A percentile compares a stretch with the other conserved stretches of the same genome.
These are phyloP conservation scores for Scutellaria barbata DNA, from an alignment of 257 asterid species.

Conservation along the genomic window DNA sequence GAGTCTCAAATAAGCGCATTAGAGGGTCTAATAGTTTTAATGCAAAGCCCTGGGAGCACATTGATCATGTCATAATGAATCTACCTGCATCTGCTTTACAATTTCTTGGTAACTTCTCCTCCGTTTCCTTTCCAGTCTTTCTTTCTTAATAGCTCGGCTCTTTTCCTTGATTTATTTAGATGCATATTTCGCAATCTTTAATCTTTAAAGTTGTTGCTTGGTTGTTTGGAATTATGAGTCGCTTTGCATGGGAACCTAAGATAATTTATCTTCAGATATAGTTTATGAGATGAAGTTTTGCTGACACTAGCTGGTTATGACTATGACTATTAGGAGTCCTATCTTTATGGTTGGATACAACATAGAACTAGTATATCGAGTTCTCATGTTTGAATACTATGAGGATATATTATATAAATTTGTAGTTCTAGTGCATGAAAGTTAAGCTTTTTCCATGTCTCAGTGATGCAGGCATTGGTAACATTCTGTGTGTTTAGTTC, in stretches of 20 bases:
- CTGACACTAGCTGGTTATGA: too few species aligned
- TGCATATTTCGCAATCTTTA: background rate
- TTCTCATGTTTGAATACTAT: background rate
- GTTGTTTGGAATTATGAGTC: background rate
- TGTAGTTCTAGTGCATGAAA: background rate
- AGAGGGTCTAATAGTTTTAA: slow-evolving; percentile 51
- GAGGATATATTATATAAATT: background rate
- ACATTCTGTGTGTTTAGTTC: background rate
- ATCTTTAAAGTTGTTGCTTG: background rate
- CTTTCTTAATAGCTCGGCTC: background rate
- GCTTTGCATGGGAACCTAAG: background rate
- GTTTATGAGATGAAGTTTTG: too few species aligned
- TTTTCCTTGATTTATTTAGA: background rate
- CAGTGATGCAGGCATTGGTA: background rate
- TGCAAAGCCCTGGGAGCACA: slow-evolving; percentile 85
- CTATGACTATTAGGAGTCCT: background rate
- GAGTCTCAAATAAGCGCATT: slow-evolving; percentile 54
- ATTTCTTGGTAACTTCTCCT: slow-evolving; percentile 69
- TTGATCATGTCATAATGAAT: slow-evolving; percentile 93
- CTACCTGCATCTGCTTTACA: slow-evolving; percentile 91
- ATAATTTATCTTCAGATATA: background rate
- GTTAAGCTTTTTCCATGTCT: background rate
- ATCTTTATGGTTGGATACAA: background rate
- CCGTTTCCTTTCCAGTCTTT: background rate
- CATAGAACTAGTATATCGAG: background rate